Evolutionary conservation across 192 early-diverging fungal genomes (phyloP), one percentile per base, ranked within the genome.

Genomic region (Coemansia biformis): DNA sequence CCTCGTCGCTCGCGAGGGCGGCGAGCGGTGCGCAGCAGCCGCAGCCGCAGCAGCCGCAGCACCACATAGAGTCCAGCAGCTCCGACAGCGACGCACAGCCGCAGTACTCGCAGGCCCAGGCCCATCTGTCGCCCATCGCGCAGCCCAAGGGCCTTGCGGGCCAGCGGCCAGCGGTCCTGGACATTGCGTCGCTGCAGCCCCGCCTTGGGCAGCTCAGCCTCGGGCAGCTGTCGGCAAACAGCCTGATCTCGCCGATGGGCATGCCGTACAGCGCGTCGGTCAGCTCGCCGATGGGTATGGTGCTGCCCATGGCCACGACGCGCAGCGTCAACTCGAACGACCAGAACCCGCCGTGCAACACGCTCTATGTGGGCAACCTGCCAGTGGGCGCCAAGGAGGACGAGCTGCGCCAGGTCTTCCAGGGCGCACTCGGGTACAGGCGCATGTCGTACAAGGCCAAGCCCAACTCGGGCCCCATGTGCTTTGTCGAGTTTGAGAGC

Each of bases 401-500:
- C 12, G 95, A 98, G 71, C 78, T 98, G 43, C 78, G 86, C 19
- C 75, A 76, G 40, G 38, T 95, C 26, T 98, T 98, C 73, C 75
- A 73, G 6, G 54, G 69, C n/a, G 86, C 89, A 45, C 70, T 78
- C 8, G 95, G 95, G 1, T 98, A 87, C 83, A 87, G 88, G 48
- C 83, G 95, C 18, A 79, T 98, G 76, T 87, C 82, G 41, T 96
- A 88, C 80, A 80, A 86, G 29, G 78, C 78, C 31, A 87, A 94
- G 54, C 81, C 87, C 26, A 92, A 92, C 57, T 65, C 71, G 19
- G 95, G 95, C 0, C 95, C 93, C 12, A 96, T 98, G 88, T 96
- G 93, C 70, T 98, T 98, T 87, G 93, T 98, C 28, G 95, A 98
- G 79, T 98, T 98, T 85, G 95, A 96, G 43, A 88, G 86, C 74